These are phyloP conservation scores for Hypoxylon perforatum DNA, from an alignment of 495 filamentous ascomycete genomes.

Conservation along the genomic window DNA sequence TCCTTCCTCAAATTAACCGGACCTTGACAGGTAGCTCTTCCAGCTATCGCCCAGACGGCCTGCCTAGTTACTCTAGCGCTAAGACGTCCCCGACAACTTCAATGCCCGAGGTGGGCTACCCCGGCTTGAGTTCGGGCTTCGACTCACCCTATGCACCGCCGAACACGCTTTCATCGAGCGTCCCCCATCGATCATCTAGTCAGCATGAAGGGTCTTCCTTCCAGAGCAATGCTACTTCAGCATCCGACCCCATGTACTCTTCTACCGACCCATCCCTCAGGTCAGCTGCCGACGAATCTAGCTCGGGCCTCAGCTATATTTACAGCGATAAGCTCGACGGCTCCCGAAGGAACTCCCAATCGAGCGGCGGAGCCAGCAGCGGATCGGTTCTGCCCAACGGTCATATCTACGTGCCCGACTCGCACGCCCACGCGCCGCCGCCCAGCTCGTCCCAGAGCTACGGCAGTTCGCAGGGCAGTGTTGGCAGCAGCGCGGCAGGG, in stretches of 20 bases:
- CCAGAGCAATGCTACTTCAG: slow-evolving; percentile 2
- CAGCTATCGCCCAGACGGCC: slow-evolving; percentile 35
- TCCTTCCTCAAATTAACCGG: slow-evolving; percentile 44
- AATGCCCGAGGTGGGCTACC: slow-evolving; percentile 36
- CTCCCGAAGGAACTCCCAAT: slow-evolving; percentile 36
- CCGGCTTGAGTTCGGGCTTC: slow-evolving; percentile 31
- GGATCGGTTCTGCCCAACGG: slow-evolving; percentile 44
- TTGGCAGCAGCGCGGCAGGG: no score
- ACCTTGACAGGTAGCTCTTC: slow-evolving; percentile 42
- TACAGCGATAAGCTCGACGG: slow-evolving; percentile 38
- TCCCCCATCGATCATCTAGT: slow-evolving; percentile 9
- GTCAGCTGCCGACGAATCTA: slow-evolving; percentile 35
- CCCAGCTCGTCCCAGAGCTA: slow-evolving; percentile 27
- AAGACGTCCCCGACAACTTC: slow-evolving; percentile 34
- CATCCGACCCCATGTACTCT: slow-evolving; percentile 30
- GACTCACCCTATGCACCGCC: slow-evolving; percentile 22
- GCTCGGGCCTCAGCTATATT: slow-evolving; percentile 35
- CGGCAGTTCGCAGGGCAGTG: slow-evolving; percentile 18
- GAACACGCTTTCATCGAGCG: slow-evolving; percentile 13
- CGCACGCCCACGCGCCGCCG: slow-evolving; percentile 15
- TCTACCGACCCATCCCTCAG: slow-evolving; percentile 30
- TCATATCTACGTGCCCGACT: slow-evolving; percentile 45
- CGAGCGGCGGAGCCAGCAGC: slow-evolving; percentile 28
- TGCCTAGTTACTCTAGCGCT: slow-evolving; percentile 24
- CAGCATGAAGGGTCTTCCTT: slow-evolving; percentile 21